phyloP scores from a whole-genome alignment of 1,284 basidiomycete genomes.

The Cutaneotrichosporon arboriforme region DNA sequence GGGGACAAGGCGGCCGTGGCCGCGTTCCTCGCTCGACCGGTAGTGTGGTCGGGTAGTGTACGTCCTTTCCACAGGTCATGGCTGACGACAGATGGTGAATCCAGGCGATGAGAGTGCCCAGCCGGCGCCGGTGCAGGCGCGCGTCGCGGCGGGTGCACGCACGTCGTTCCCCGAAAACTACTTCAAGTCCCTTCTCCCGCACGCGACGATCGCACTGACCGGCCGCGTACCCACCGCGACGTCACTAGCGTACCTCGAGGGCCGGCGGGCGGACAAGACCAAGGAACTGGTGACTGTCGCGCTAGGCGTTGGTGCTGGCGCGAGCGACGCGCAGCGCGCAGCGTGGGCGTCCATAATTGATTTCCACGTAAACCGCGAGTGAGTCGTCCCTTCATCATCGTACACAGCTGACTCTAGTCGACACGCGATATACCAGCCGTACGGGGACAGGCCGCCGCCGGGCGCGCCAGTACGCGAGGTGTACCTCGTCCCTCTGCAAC shows the following conservation, averaged over 20 bases:
- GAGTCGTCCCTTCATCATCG: slow-evolving; percentile 39
- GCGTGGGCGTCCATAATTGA: slow-evolving; percentile 61
- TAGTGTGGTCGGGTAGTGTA: slow-evolving; percentile 34
- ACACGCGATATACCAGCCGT: slow-evolving; percentile 78
- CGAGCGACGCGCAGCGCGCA: slow-evolving; percentile 44
- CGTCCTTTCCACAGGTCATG: slow-evolving; percentile 6
- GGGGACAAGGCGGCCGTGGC: slow-evolving; percentile 17
- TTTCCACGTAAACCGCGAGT: slow-evolving; percentile 71
- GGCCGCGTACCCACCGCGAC: slow-evolving; percentile 72
- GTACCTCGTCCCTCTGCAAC: slow-evolving; percentile 74
- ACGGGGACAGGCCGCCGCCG: slow-evolving; percentile 62
- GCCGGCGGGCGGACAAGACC: slow-evolving; percentile 65
- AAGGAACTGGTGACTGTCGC: slow-evolving; percentile 74
- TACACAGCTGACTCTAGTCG: slow-evolving; percentile 54
- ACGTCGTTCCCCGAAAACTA: neutral
- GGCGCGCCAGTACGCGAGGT: slow-evolving; percentile 67
- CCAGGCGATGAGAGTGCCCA: slow-evolving; percentile 20
- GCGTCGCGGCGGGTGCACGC: slow-evolving; percentile 16
- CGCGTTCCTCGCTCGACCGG: slow-evolving; percentile 20
- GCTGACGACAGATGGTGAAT: slow-evolving; percentile 23
- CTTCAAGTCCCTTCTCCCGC: slow-evolving; percentile 33
- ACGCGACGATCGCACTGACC: slow-evolving; percentile 30
- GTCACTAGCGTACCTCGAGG: slow-evolving; percentile 67
- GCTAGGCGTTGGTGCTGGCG: slow-evolving; percentile 56
- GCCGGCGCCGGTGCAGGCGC: slow-evolving; percentile 19